Evolutionary conservation across 2,329 filamentous ascomycete species (phyloP).

Genomic region (Claviceps capensis): DNA sequence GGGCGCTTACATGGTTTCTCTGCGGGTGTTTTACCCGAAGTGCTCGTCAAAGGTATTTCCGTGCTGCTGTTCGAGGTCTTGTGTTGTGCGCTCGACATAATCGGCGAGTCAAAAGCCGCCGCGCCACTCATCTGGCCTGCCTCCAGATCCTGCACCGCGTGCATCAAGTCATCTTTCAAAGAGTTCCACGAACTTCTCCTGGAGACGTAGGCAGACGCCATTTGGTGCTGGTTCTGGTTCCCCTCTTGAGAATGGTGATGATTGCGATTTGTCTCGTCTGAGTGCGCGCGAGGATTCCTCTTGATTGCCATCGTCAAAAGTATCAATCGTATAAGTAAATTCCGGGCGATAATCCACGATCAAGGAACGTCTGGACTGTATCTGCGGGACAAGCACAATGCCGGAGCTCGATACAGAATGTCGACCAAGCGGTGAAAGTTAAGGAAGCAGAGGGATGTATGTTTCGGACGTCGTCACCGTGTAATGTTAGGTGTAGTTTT

Average conservation of each 20-base stretch:
- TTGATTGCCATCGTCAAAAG: constrained; percentile 11
- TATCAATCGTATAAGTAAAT: neutral
- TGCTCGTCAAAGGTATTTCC: constrained; percentile 3
- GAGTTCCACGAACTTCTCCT: constrained; percentile 18
- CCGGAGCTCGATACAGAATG: neutral
- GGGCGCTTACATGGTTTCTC: constrained; percentile 2
- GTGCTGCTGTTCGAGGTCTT: constrained; percentile 7
- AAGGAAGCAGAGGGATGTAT: neutral
- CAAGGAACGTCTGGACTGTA: neutral
- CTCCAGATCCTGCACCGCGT: constrained; percentile 11
- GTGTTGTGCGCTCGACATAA: neutral
- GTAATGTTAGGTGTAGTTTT: too few relatives aligned
- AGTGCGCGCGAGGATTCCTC: constrained; percentile 11
- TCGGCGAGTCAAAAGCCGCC: constrained; percentile 8
- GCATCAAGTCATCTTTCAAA: constrained; percentile 14
- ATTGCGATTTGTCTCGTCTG: constrained; percentile 9
- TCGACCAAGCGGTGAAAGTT: neutral
- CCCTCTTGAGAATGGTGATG: constrained; percentile 4
- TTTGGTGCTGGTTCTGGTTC: constrained; percentile 4
- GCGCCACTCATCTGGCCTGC: constrained; percentile 10
- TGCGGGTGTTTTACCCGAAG: neutral
- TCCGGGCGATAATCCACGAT: too few relatives aligned
- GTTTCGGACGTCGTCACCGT: neutral
- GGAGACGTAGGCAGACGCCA: constrained; percentile 13
- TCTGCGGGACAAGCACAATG: neutral